Conservation (phyloP, 148 eudicot species). For the Spergularia bocconei region DNA sequence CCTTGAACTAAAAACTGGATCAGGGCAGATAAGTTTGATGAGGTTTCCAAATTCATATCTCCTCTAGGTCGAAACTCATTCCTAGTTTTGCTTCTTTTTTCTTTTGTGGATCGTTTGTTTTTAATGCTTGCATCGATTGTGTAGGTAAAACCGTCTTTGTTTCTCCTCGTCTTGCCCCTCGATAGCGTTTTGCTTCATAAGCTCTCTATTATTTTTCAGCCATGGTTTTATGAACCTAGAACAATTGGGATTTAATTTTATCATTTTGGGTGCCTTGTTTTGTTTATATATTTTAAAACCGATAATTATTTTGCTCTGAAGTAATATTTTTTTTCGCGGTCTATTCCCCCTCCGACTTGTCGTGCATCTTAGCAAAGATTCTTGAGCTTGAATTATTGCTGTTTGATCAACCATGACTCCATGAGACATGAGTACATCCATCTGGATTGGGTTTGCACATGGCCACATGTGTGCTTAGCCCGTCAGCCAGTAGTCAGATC, state of each 20-base stretch:
- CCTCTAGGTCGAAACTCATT: slow-evolving; percentile 30
- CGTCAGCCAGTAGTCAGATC: background rate
- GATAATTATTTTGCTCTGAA: background rate
- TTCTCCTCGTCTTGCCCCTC: slow-evolving; percentile 16
- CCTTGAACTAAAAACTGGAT: slow-evolving; percentile 18
- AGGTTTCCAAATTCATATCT: slow-evolving; percentile 23
- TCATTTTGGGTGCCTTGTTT: slow-evolving; percentile 26
- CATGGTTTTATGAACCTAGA: slow-evolving; percentile 25
- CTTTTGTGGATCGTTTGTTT: background rate
- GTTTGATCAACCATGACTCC: background rate
- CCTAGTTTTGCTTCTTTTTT: slow-evolving; percentile 6
- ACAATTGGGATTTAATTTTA: slow-evolving; percentile 27
- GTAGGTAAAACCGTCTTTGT: slow-evolving; percentile 26
- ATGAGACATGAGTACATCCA: background rate
- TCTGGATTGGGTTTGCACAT: slow-evolving; percentile 16
- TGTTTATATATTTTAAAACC: slow-evolving; percentile 16
- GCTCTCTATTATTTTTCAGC: slow-evolving; percentile 17
- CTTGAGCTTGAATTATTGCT: background rate
- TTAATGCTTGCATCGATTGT: slow-evolving; percentile 28
- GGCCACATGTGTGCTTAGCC: slow-evolving; percentile 22
- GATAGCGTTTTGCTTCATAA: slow-evolving; percentile 23
- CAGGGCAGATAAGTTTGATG: slow-evolving; percentile 31
- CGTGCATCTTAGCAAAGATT: background rate
- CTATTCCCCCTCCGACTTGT: background rate
- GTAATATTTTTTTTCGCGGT: background rate